A percentile compares a stretch with the other conserved stretches of the same genome.
These are phyloP conservation scores for Draba incana DNA, from an alignment of 345 rosid genomes.

Conservation along the genomic window DNA sequence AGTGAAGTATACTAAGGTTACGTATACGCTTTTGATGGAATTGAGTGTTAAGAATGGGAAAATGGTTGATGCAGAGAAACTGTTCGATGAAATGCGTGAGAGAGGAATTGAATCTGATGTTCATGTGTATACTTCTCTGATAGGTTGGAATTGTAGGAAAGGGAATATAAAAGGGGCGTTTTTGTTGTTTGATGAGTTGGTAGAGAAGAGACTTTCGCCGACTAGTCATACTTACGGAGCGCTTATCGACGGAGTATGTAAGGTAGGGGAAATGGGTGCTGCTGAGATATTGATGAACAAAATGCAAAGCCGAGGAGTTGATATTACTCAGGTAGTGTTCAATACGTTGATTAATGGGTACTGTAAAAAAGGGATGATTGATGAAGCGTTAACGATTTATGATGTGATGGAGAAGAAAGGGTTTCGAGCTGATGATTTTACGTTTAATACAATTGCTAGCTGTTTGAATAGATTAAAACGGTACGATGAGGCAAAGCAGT, in stretches of 20 bases:
- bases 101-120: conserved; percentile 59
- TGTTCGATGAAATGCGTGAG: conserved; percentile 79
- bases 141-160: conserved; percentile 57
- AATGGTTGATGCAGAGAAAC: conserved; percentile 55
- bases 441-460: conserved; percentile 66
- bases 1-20: conserved; percentile 60
- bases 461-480: conserved; percentile 58
- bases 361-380: conserved; percentile 65
- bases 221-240: conserved; percentile 72
- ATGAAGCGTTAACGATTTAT: conserved; percentile 57
- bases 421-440: conserved; percentile 58
- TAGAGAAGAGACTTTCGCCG: conserved; percentile 62
- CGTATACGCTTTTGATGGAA: conserved; percentile 64
- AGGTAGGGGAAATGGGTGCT: conserved; percentile 73
- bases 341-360: conserved; percentile 76
- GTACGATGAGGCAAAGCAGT: conserved; percentile 68
- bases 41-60: conserved; percentile 47
- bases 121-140: conserved; percentile 63
- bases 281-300: conserved; percentile 65
- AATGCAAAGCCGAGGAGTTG: conserved; percentile 66
- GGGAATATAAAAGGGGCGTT: conserved; percentile 66
- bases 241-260: conserved; percentile 78
- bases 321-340: conserved; percentile 58
- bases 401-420: conserved; percentile 78
- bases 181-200: conserved; percentile 74